Base-by-base conservation (phyloP, 1,284 basidiomycete species). In the Ceratobasidium sp. region DNA sequence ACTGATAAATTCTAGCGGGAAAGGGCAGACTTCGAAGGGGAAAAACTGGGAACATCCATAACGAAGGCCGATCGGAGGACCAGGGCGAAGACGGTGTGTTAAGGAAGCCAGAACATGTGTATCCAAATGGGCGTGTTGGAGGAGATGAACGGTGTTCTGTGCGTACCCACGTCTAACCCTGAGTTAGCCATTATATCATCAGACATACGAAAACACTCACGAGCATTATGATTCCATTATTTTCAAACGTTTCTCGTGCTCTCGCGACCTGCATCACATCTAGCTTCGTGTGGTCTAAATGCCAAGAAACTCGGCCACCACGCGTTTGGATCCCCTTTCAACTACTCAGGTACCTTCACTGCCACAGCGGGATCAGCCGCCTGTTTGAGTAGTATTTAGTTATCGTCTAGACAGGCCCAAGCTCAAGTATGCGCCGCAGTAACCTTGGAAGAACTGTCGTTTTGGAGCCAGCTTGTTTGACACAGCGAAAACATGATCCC, bases 401-500 rank as follows among this genome's bases (percentile, higher is more conserved):
- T 88, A 51, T 92, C 90, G 11, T 85, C 83, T 0, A 90, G 89
- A 1, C 87, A 89, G 0, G 90, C 1, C 93, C 92, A 84, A 94
- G 89, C 77, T 94, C 92, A 25, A 93, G 83, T 34, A 94, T 81
- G 15, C 88, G 86, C 68, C 89, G 86, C 32, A 93, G 82, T 0
- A 94, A 83, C 81, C 89, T 91, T 80, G 88, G 88, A 44, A 91
- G 82, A 1, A 89, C 81, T 19, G 37, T 17, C 13, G 59, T 71
- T 40, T 78, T 70, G 11, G 69, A 17, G 49, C 17, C 11, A 22
- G 19, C 15, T 43, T 44, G 17, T 51, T 44, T 44, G 62, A 71
- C 25, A 76, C 69, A 59, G 79, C 81, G 56, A 82, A 81, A 4
- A 79, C 57, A 11, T 65, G 69, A 19, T 76, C 49, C 78, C 93